Percentiles rank a stretch among this genome's conserved stretches.
phyloP scores from a whole-genome alignment of 352 stramenopile genomes.

The Detonula confervacea region DNA sequence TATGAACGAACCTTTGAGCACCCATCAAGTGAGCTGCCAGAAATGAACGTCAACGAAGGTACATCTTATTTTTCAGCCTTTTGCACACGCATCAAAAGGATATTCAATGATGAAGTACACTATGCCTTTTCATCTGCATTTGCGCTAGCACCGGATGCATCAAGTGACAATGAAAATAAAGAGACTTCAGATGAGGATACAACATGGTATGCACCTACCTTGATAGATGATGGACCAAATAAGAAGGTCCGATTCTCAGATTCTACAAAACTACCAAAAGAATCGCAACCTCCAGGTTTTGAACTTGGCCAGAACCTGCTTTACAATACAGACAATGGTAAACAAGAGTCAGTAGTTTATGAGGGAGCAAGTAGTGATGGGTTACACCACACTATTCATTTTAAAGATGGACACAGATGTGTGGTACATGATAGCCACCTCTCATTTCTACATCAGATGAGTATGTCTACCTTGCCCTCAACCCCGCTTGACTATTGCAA shows the following conservation, averaged over 20 bases:
- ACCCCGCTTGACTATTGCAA: conserved; percentile 15
- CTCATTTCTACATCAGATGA: neutral
- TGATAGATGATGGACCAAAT: too few species aligned
- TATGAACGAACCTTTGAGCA: conserved; percentile 22
- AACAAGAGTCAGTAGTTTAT: conserved; percentile 21
- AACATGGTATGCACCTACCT: too few species aligned
- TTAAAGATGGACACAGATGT: neutral
- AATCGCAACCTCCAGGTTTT: conserved; percentile 7
- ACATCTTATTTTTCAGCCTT: conserved; percentile 18
- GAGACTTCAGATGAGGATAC: too few species aligned
- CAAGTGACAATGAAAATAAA: too few species aligned
- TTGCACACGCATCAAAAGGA: neutral
- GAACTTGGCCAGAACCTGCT: conserved; percentile 10
- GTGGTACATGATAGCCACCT: conserved; percentile 1
- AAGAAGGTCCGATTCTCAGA: too few species aligned
- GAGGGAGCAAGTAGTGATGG: conserved; percentile 15
- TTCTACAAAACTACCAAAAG: too few species aligned
- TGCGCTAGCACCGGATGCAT: neutral
- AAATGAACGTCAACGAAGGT: conserved; percentile 10
- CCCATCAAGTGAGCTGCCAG: conserved; percentile 5
- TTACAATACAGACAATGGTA: conserved; percentile 16
- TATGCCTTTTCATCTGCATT: conserved; percentile 28
- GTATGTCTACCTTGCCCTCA: neutral
- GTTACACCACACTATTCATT: conserved; percentile 2
- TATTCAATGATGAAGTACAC: conserved; percentile 10